Evolutionary conservation across 768 basidiomycete genomes (phyloP).

Genomic region (Pulveroboletus sp.): DNA sequence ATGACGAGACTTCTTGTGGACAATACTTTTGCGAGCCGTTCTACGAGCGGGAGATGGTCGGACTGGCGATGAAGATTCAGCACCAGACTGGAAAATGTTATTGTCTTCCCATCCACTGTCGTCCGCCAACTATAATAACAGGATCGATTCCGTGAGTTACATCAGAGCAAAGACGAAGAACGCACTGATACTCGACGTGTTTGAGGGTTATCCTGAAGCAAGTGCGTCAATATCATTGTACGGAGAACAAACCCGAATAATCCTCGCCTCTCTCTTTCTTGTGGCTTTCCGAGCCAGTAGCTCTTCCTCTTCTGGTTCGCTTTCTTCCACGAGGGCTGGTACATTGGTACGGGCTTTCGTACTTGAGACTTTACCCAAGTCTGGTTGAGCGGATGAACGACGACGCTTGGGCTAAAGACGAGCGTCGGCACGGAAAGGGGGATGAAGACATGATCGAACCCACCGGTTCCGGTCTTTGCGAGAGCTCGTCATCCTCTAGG

Average conservation of each 20-base stretch:
- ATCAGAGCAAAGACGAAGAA: constrained; percentile 21
- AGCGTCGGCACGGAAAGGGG: constrained; percentile 11
- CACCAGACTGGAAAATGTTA: constrained; percentile 87
- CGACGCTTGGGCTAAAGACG: constrained; percentile 64
- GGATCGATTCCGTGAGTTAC: constrained; percentile 4
- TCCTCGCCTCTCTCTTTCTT: constrained; percentile 51
- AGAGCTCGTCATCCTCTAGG: constrained; percentile 41
- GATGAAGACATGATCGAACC: constrained; percentile 19
- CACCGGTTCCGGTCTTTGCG: constrained; percentile 53
- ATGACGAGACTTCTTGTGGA: constrained; percentile 53
- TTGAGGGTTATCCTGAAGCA: constrained; percentile 45
- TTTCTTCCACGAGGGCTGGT: constrained; percentile 59
- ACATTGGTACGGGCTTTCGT: constrained; percentile 34
- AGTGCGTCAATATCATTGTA: constrained; percentile 17
- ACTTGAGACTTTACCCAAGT: constrained; percentile 47
- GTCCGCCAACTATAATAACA: constrained; percentile 36
- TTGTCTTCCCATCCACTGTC: constrained; percentile 90
- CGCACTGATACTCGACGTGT: constrained; percentile 52
- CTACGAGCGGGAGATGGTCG: constrained; percentile 56
- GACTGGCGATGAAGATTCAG: constrained; percentile 76
- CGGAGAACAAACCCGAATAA: not conserved
- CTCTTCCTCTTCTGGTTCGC: constrained; percentile 67
- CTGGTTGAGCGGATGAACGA: constrained; percentile 74
- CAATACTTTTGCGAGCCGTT: constrained; percentile 36
- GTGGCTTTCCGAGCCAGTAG: constrained; percentile 56